Evolutionary conservation across 352 stramenopile genomes (phyloP).

Genomic region (Salisapilia sapeloensis): DNA sequence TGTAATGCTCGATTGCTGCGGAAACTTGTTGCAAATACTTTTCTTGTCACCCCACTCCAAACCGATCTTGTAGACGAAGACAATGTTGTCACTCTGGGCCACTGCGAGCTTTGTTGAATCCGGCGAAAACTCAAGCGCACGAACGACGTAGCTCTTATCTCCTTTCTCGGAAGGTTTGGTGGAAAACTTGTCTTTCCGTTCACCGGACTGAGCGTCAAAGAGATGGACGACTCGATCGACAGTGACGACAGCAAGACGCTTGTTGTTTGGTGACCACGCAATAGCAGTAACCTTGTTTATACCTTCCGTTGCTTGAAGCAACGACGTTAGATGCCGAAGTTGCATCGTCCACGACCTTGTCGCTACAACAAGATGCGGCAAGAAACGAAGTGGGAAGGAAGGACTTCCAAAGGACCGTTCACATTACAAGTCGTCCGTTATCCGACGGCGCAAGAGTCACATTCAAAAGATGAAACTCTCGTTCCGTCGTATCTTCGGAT

Average conservation of each 20-base stretch:
- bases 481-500: no score
- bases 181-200: conserved; percentile 91
- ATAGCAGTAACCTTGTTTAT: conserved; percentile 88
- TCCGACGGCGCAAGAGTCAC: no score
- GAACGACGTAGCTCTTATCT: conserved; percentile 90
- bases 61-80: conserved; percentile 94
- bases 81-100: conserved; percentile 92
- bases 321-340: conserved; percentile 82
- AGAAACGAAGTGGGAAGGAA: no score
- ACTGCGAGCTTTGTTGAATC: conserved; percentile 89
- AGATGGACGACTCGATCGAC: conserved; percentile 87
- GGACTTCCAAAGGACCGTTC: no score
- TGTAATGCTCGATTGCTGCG: conserved; percentile 70
- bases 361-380: no score
- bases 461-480: no score
- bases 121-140: conserved; percentile 83
- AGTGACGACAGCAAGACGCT: conserved; percentile 83
- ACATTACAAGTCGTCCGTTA: no score
- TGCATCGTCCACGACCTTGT: no score
- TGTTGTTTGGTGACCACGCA: conserved; percentile 87
- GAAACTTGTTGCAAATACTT: conserved; percentile 93
- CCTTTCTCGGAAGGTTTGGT: conserved; percentile 90
- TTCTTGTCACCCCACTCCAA: conserved; percentile 92
- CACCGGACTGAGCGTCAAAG: conserved; percentile 84
- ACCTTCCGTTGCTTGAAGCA: conserved; percentile 79